phyloP scores from a whole-genome alignment of 371 early-diverging fungal genomes.

The Saksenaea oblongispora region DNA sequence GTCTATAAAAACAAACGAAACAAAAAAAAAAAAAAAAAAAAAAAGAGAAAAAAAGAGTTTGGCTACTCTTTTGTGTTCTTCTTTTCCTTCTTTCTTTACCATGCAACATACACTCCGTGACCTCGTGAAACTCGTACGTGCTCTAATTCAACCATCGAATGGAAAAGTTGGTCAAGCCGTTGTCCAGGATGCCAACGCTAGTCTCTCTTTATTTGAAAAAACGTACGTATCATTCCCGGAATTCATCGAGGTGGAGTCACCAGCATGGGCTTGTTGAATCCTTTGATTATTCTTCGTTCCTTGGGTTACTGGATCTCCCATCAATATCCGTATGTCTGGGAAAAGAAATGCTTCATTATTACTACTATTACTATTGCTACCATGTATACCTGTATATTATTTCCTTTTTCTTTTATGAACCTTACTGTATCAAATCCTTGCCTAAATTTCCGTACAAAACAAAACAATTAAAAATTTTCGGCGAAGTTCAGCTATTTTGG shows the following conservation, averaged over 20 bases:
- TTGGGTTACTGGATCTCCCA: neutral
- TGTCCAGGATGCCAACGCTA: slow-evolving; percentile 12
- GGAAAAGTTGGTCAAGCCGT: neutral
- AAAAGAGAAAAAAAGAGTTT: neutral
- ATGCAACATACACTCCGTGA: neutral
- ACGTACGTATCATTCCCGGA: slow-evolving; percentile 28
- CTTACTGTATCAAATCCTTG: too few relatives aligned
- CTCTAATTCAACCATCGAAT: slow-evolving; percentile 7
- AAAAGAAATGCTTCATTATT: too few relatives aligned
- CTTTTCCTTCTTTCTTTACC: neutral
- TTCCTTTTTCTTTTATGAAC: neutral
- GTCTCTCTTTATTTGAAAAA: slow-evolving; percentile 19
- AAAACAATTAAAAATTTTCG: too few relatives aligned
- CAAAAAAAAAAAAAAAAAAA: neutral
- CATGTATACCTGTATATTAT: neutral
- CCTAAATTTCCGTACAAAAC: too few relatives aligned
- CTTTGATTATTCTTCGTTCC: neutral
- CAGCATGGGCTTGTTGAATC: neutral
- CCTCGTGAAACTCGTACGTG: slow-evolving; percentile 7
- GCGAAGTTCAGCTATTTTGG: too few relatives aligned
- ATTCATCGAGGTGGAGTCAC: slow-evolving; percentile 7
- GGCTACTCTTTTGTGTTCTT: neutral
- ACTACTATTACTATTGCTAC: too few relatives aligned
- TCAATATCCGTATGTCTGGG: too few relatives aligned
- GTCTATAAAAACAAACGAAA: neutral